Evolutionary conservation across 768 basidiomycete species (phyloP).

Genomic region (Phaeotremella fagi): DNA sequence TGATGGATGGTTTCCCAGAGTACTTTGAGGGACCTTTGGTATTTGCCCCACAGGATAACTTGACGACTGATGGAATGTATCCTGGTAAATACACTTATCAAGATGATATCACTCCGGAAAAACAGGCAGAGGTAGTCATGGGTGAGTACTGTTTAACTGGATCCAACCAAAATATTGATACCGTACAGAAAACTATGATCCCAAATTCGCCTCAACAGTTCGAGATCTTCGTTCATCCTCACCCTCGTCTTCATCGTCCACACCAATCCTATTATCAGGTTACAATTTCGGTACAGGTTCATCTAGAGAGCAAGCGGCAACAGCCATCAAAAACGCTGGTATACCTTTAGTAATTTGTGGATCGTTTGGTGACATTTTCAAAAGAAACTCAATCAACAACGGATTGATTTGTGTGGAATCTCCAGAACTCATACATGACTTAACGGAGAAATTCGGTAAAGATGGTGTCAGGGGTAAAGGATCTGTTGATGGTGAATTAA

Average conservation of each 20-base stretch:
- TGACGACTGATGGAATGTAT: conserved; percentile 98
- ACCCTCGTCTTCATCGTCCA: conserved; percentile 47
- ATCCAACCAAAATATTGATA: too few relatives aligned
- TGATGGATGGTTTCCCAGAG: conserved; percentile 76
- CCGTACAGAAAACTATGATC: conserved; percentile 82
- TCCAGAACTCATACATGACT: conserved; percentile 77
- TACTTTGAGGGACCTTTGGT: conserved; percentile 78
- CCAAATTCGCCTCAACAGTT: conserved; percentile 69
- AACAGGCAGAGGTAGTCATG: conserved; percentile 95
- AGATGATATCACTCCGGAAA: conserved; percentile 92
- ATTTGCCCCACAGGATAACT: conserved; percentile 91
- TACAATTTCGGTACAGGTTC: conserved; percentile 99
- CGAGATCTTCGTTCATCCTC: conserved; percentile 49
- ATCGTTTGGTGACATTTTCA: conserved; percentile 98
- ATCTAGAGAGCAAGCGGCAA: conserved; percentile 96
- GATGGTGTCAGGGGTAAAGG: conserved; percentile 73
- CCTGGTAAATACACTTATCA: conserved; percentile 99
- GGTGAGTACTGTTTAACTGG: conserved; percentile 39
- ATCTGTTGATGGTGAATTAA: conserved; percentile 74
- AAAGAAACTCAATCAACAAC: conserved; percentile 98
- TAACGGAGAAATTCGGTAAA: conserved; percentile 69
- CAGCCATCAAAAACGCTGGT: conserved; percentile 89
- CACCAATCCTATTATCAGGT: conserved; percentile 79
- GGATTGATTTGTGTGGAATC: conserved; percentile 91
- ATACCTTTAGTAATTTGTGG: conserved; percentile 92